Evolutionary conservation across 768 basidiomycete genomes (phyloP).

Genomic region (Hygrocybe punicea): DNA sequence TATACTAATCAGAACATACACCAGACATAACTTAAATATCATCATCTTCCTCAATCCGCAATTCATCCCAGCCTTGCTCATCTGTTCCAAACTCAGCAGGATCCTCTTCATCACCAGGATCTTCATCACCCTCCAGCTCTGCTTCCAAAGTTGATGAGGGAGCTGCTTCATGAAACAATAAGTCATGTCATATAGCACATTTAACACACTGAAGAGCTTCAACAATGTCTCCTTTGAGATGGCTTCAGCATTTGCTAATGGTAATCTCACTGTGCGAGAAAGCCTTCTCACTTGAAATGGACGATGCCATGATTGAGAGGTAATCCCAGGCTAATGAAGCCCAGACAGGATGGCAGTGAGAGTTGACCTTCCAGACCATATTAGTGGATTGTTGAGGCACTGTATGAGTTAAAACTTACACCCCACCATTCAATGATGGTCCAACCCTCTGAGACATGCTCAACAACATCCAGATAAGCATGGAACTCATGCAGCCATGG

Average conservation of each 20-base stretch:
- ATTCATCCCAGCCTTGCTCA: conserved; percentile 8
- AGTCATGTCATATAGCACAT: conserved; percentile 19
- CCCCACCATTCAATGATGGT: conserved; percentile 35
- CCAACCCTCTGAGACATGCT: too few relatives aligned
- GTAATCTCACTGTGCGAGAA: conserved; percentile 42
- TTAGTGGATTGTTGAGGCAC: not conserved
- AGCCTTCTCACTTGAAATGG: conserved; percentile 39
- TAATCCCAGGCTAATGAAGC: conserved; percentile 37
- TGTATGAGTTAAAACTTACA: conserved; percentile 20
- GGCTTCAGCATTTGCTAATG: conserved; percentile 32
- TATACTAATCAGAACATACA: not conserved
- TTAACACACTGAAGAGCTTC: conserved; percentile 34
- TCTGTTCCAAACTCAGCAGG: not conserved
- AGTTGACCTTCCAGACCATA: conserved; percentile 19
- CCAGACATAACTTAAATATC: not conserved
- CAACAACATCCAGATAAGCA: conserved; percentile 18
- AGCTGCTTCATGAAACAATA: conserved; percentile 25
- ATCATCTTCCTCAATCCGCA: conserved; percentile 1
- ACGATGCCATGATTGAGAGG: conserved; percentile 38
- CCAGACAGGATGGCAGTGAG: conserved; percentile 31
- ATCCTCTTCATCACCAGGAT: conserved; percentile 7
- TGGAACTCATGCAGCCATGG: conserved; percentile 22
- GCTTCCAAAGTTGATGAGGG: conserved; percentile 1
- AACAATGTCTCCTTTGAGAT: conserved; percentile 35
- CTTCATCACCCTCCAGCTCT: not conserved